Conservation (phyloP, 352 stramenopile genomes). For the Phytophthora agathidicida region DNA sequence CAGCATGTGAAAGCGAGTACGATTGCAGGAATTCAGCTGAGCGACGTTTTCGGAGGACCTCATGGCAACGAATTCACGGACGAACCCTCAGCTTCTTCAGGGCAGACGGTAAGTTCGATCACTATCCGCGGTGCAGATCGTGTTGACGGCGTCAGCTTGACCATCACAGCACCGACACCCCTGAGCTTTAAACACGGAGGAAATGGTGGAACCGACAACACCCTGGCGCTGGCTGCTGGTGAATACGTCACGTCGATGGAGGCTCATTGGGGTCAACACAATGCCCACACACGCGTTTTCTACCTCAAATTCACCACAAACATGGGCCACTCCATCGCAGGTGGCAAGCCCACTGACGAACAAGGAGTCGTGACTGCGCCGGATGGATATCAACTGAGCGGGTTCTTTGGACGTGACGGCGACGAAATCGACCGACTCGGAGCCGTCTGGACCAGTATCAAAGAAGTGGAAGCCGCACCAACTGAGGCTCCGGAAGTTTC, state of each 20-base stretch:
- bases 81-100: constrained; percentile 27
- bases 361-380: constrained; percentile 16
- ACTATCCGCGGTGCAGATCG: constrained; percentile 39
- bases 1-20: constrained; percentile 12
- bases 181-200: constrained; percentile 44
- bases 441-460: constrained; percentile 19
- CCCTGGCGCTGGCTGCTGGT: constrained; percentile 34
- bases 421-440: constrained; percentile 26
- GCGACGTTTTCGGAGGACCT: constrained; percentile 40
- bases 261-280: constrained; percentile 30
- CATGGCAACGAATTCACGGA: constrained; percentile 50
- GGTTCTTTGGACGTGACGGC: constrained; percentile 18
- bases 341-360: constrained; percentile 12
- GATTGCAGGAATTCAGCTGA: constrained; percentile 31
- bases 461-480: constrained; percentile 3
- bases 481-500: constrained; percentile 14
- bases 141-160: constrained; percentile 48
- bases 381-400: constrained; percentile 18
- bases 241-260: constrained; percentile 42
- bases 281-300: constrained; percentile 22
- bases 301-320: constrained; percentile 25
- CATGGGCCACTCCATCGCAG: constrained; percentile 12
- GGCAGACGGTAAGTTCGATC: constrained; percentile 35
- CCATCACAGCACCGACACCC: constrained; percentile 25
- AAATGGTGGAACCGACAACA: constrained; percentile 34